A percentile compares a stretch with the other conserved stretches of the same genome.
These are phyloP conservation scores for Euphorbia corollata DNA, from an alignment of 441 rosid genomes.

Conservation along the genomic window DNA sequence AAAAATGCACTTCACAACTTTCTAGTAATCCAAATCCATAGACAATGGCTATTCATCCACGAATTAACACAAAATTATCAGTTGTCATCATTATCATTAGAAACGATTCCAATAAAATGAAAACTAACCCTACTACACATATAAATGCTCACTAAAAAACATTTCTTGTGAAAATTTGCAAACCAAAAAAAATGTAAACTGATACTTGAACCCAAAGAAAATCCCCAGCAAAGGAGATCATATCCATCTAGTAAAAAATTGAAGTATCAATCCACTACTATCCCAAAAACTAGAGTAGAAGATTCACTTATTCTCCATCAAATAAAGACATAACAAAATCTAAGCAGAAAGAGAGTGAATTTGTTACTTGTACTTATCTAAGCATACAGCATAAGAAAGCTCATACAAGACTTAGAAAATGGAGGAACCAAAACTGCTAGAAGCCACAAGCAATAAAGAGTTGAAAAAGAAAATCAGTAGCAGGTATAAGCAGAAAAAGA, in stretches of 20 bases:
- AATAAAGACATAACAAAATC: not conserved
- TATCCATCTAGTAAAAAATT: too few relatives aligned
- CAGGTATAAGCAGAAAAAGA: not conserved
- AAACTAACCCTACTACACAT: not conserved
- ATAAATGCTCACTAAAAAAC: not conserved
- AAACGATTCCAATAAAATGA: not conserved
- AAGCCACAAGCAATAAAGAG: not conserved
- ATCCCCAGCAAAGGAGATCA: not conserved
- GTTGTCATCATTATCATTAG: too few relatives aligned
- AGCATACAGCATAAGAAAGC: constrained; percentile 2
- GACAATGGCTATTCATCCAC: too few relatives aligned
- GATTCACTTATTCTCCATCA: not conserved
- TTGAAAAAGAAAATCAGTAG: not conserved
- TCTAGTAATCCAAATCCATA: not conserved
- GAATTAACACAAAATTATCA: too few relatives aligned
- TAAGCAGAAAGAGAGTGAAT: too few relatives aligned
- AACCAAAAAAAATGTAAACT: not conserved
- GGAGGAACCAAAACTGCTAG: not conserved
- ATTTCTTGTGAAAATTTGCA: not conserved
- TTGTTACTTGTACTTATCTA: too few relatives aligned
- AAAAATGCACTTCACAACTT: not conserved
- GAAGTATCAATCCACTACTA: too few relatives aligned
- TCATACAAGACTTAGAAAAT: not conserved
- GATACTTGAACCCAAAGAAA: not conserved
- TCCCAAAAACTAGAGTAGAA: too few relatives aligned